A percentile compares a stretch with the other conserved stretches of the same genome.
Conservation (phyloP, 345 rosid genomes). For the Citrus australasica region DNA sequence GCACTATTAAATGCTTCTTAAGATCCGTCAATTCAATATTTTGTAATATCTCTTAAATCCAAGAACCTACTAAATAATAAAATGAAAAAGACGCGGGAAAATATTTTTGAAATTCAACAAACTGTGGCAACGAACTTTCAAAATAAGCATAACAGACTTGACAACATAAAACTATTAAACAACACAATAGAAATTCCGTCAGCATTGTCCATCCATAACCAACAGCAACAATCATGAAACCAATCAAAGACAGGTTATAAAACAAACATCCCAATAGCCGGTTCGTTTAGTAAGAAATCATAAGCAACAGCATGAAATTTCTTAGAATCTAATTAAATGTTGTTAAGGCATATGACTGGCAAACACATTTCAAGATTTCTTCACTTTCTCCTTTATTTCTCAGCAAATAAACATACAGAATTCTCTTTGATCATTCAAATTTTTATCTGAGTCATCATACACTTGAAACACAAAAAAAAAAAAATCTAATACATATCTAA, state of each 20-base stretch:
- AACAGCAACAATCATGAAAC: constrained; percentile 7
- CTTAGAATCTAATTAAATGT: neutral
- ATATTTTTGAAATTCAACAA: constrained; percentile 2
- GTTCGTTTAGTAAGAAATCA: neutral
- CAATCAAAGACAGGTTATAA: neutral
- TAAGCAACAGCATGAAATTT: neutral
- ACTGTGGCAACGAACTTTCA: constrained; percentile 13
- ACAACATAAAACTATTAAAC: neutral
- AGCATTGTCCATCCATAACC: neutral
- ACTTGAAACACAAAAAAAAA: constrained; percentile 1
- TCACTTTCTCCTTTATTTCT: constrained; percentile 2
- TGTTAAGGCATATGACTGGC: neutral
- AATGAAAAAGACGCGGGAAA: neutral
- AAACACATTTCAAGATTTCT: neutral
- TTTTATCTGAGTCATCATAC: constrained; percentile 14
- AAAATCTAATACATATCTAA: neutral
- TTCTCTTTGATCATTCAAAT: neutral
- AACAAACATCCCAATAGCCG: constrained; percentile 2
- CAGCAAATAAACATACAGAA: constrained; percentile 11
- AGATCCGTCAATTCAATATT: constrained; percentile 8
- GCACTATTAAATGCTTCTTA: neutral
- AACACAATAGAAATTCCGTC: neutral
- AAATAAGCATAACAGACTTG: constrained; percentile 4
- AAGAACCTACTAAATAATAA: constrained; percentile 3
- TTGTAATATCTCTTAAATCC: neutral